Evolutionary conservation across 2,329 filamentous ascomycete genomes (phyloP).

Genomic region (Talaromyces verruculosus): DNA sequence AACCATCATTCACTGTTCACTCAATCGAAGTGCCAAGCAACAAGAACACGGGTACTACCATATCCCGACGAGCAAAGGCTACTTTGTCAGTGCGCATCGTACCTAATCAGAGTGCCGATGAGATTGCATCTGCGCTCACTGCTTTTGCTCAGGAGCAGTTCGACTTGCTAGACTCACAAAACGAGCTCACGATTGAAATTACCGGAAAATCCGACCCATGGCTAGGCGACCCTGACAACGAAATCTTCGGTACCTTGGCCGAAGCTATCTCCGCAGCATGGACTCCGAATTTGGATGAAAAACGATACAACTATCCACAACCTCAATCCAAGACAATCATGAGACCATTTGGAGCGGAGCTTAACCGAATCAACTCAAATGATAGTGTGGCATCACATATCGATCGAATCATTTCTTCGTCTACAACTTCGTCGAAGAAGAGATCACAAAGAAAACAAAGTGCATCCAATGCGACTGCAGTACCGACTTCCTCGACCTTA

Average conservation of each 20-base stretch:
- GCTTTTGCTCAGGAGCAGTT: slow-evolving; percentile 72
- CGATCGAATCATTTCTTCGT: slow-evolving; percentile 41
- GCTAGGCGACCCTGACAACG: slow-evolving; percentile 87
- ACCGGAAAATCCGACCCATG: slow-evolving; percentile 94
- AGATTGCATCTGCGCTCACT: slow-evolving; percentile 68
- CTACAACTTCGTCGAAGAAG: slow-evolving; percentile 38
- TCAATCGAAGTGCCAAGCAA: slow-evolving; percentile 82
- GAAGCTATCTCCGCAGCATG: slow-evolving; percentile 81
- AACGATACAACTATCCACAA: slow-evolving; percentile 36
- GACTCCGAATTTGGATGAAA: slow-evolving; percentile 51
- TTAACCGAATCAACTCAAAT: slow-evolving; percentile 38
- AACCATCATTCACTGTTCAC: slow-evolving; percentile 92
- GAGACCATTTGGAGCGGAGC: slow-evolving; percentile 24
- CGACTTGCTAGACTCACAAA: slow-evolving; percentile 71
- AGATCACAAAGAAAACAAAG: slow-evolving; percentile 32
- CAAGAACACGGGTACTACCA: slow-evolving; percentile 76
- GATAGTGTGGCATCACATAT: slow-evolving; percentile 43
- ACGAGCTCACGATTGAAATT: slow-evolving; percentile 76
- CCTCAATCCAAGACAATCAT: slow-evolving; percentile 27
- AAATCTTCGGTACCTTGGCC: slow-evolving; percentile 87
- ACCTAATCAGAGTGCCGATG: slow-evolving; percentile 82
- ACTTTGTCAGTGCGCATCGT: slow-evolving; percentile 89
- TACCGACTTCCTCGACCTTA: slow-evolving; percentile 45
- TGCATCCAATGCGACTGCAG: slow-evolving; percentile 26
- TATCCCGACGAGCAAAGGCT: slow-evolving; percentile 84